Conservation (phyloP, 306 rosid genomes). For the Medicago lupulina region DNA sequence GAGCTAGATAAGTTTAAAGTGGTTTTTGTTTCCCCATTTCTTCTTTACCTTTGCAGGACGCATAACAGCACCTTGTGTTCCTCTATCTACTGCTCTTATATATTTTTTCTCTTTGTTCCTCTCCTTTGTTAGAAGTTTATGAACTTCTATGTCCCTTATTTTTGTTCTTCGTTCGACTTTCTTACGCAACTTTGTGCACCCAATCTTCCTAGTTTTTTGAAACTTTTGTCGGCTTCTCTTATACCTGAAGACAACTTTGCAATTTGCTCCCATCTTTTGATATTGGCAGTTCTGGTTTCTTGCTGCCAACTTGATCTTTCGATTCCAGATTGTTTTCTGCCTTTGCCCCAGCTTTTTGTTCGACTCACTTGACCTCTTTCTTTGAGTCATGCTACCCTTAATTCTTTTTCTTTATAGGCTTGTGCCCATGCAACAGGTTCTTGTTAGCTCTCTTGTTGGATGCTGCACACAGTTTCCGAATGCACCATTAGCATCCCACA, state of each 20-base stretch:
- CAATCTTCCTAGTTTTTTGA: neutral
- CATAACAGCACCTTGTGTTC: neutral
- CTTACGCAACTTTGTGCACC: neutral
- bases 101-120: neutral
- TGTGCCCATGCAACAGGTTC: neutral
- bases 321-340: neutral
- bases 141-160: neutral
- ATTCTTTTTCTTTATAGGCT: neutral
- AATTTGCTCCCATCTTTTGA: neutral
- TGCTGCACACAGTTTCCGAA: neutral
- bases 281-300: neutral
- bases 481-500: neutral
- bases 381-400: neutral
- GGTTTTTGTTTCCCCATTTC: neutral
- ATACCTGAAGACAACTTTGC: neutral
- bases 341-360: neutral
- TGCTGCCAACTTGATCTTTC: neutral
- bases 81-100: neutral
- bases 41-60: neutral
- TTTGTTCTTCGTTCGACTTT: neutral
- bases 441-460: neutral
- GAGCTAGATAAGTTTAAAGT: neutral
- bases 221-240: neutral
- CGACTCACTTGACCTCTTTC: neutral
- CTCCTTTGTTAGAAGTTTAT: neutral